phyloP scores from a whole-genome alignment of 352 stramenopile genomes.

The Phytophthora pistaciae region DNA sequence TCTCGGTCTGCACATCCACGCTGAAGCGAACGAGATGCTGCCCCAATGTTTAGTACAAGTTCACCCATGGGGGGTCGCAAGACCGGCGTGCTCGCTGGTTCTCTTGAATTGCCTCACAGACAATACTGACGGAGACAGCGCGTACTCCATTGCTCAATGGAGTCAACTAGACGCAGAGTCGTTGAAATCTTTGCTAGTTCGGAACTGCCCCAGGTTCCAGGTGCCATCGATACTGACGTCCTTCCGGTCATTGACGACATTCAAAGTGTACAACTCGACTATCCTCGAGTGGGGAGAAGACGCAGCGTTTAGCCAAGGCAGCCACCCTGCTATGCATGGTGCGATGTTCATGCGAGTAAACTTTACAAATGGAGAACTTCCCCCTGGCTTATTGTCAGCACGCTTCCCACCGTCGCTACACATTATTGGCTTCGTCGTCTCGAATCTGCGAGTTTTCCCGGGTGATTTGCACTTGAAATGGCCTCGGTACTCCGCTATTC shows the following conservation, averaged over 20 bases:
- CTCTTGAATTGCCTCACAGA: slow-evolving; percentile 38
- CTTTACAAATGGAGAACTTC: slow-evolving; percentile 32
- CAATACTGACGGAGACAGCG: slow-evolving; percentile 11
- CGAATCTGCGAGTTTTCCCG: slow-evolving; percentile 32
- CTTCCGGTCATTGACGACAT: slow-evolving; percentile 13
- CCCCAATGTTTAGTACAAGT: slow-evolving; percentile 44
- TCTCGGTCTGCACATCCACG: slow-evolving; percentile 33
- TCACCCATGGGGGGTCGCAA: slow-evolving; percentile 32
- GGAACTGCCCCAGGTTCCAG: slow-evolving; percentile 35
- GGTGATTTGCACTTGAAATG: slow-evolving; percentile 42
- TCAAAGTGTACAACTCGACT: slow-evolving; percentile 47
- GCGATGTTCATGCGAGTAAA: slow-evolving; percentile 33
- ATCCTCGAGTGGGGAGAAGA: slow-evolving; percentile 33
- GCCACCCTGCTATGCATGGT: slow-evolving; percentile 24
- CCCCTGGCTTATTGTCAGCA: slow-evolving; percentile 24
- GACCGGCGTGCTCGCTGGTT: slow-evolving; percentile 33
- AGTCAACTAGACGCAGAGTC: slow-evolving; percentile 27
- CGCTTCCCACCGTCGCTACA: slow-evolving; percentile 28
- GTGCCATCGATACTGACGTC: slow-evolving; percentile 19
- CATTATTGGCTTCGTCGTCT: slow-evolving; percentile 37
- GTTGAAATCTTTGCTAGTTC: slow-evolving; percentile 20
- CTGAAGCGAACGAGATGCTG: slow-evolving; percentile 20
- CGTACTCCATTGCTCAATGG: slow-evolving; percentile 15
- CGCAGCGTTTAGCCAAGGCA: slow-evolving; percentile 17
- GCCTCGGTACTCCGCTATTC: slow-evolving; percentile 30